Percentiles rank a stretch among this genome's conserved stretches.
phyloP scores from a whole-genome alignment of 2,329 filamentous ascomycete genomes.

The Alternaria gaisen region DNA sequence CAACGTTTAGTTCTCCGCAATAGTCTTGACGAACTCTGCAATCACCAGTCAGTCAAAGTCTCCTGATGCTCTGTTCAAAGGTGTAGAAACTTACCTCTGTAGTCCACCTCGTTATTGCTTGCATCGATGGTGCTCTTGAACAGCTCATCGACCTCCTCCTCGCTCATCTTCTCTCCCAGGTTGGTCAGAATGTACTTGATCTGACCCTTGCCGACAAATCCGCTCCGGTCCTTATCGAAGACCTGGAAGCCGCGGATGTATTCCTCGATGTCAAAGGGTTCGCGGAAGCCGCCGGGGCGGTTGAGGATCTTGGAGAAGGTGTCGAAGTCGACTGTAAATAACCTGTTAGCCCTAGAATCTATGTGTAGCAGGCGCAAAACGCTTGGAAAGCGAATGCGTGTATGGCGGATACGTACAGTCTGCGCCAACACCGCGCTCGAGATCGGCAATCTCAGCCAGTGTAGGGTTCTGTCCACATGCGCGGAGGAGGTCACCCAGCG shows the following conservation, averaged over 20 bases:
- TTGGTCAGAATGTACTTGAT: slow-evolving; percentile 98
- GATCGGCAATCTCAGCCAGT: slow-evolving; percentile 86
- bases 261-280: slow-evolving; percentile 96
- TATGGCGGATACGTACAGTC: slow-evolving; percentile 77
- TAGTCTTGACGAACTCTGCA: slow-evolving; percentile 52
- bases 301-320: slow-evolving; percentile 97
- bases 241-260: slow-evolving; percentile 99
- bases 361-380: not conserved
- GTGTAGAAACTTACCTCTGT: slow-evolving; percentile 73
- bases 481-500: slow-evolving; percentile 90
- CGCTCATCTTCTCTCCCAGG: slow-evolving; percentile 98
- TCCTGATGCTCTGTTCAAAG: not conserved
- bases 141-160: slow-evolving; percentile 98
- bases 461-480: slow-evolving; percentile 99
- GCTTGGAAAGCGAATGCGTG: not conserved
- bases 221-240: slow-evolving; percentile 98
- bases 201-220: slow-evolving; percentile 96
- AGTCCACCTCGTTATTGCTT: slow-evolving; percentile 96
- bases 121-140: slow-evolving; percentile 94
- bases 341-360: slow-evolving; percentile 5
- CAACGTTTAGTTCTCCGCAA: slow-evolving; percentile 48
- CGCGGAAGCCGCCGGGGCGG: slow-evolving; percentile 96
- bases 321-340: slow-evolving; percentile 86
- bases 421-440: slow-evolving; percentile 87
- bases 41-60: slow-evolving; percentile 4